Conservation (phyloP, 2,329 filamentous ascomycete genomes). For the Neospermospora avenae region DNA sequence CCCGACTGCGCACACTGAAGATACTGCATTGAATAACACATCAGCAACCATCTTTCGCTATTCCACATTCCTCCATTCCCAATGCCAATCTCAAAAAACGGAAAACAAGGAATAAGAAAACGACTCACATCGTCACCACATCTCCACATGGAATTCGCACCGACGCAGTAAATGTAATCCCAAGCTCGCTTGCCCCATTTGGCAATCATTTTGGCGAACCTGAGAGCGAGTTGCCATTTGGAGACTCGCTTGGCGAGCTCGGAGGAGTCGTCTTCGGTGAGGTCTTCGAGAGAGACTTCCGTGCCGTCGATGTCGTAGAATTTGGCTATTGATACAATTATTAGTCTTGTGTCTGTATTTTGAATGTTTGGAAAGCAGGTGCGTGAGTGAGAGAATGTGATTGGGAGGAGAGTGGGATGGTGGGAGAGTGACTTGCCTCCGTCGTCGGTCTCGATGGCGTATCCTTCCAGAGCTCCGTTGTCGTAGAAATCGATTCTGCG, state of each 20-base stretch:
- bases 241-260: neutral
- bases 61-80: too few relatives aligned
- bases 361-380: too few relatives aligned
- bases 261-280: neutral
- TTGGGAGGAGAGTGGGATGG: too few relatives aligned
- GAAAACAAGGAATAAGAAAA: too few relatives aligned
- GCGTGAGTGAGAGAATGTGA: too few relatives aligned
- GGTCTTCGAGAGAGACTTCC: neutral
- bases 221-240: neutral
- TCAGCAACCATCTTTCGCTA: too few relatives aligned
- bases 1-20: neutral
- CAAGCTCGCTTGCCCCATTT: neutral
- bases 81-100: too few relatives aligned
- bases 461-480: neutral
- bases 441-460: neutral
- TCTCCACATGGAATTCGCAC: neutral
- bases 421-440: neutral
- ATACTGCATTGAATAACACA: neutral
- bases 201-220: neutral
- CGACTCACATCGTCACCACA: neutral
- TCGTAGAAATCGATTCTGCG: conserved; percentile 4
- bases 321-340: neutral
- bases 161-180: conserved; percentile 1
- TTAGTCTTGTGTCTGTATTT: neutral
- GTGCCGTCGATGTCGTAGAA: neutral